Percentiles rank a stretch among this genome's conserved stretches.
phyloP scores from a whole-genome alignment of 2,329 filamentous ascomycete genomes.

The Botrytis fabae region DNA sequence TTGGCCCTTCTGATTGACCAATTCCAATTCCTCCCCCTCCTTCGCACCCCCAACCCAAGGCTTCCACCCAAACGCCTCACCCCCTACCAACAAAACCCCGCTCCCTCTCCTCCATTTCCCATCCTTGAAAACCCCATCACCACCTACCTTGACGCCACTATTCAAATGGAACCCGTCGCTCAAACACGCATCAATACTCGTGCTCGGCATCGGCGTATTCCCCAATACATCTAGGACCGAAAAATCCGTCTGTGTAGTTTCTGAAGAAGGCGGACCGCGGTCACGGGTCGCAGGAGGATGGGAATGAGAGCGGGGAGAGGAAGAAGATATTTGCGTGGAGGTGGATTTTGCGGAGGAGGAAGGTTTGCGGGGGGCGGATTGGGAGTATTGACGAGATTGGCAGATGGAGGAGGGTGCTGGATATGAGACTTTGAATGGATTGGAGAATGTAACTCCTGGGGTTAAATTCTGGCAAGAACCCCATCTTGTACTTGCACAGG shows the following conservation, averaged over 20 bases:
- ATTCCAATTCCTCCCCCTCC: slow-evolving; percentile 40
- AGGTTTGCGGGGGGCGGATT: background rate
- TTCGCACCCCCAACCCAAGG: slow-evolving; percentile 63
- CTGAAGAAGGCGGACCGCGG: slow-evolving; percentile 59
- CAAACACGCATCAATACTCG: slow-evolving; percentile 79
- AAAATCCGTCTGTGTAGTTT: slow-evolving; percentile 71
- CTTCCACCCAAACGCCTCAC: slow-evolving; percentile 85
- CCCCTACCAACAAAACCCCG: slow-evolving; percentile 77
- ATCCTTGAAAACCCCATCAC: slow-evolving; percentile 49
- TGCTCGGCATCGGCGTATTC: slow-evolving; percentile 73
- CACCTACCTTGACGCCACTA: slow-evolving; percentile 58
- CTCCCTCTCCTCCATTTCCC: slow-evolving; percentile 52
- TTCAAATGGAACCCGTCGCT: slow-evolving; percentile 83
- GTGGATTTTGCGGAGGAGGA: background rate
- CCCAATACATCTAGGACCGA: slow-evolving; percentile 75
- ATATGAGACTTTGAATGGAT: background rate
- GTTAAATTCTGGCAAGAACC: background rate
- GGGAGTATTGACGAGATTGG: background rate
- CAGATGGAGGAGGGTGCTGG: no score
- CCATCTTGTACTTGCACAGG: background rate
- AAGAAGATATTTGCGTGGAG: background rate
- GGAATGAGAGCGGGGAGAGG: background rate
- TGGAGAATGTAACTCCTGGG: no score
- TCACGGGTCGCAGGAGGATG: slow-evolving; percentile 41
- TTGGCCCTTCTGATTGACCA: slow-evolving; percentile 77